Conservation (phyloP, 2,329 filamentous ascomycete species). For the Diplodia scrobiculata region DNA sequence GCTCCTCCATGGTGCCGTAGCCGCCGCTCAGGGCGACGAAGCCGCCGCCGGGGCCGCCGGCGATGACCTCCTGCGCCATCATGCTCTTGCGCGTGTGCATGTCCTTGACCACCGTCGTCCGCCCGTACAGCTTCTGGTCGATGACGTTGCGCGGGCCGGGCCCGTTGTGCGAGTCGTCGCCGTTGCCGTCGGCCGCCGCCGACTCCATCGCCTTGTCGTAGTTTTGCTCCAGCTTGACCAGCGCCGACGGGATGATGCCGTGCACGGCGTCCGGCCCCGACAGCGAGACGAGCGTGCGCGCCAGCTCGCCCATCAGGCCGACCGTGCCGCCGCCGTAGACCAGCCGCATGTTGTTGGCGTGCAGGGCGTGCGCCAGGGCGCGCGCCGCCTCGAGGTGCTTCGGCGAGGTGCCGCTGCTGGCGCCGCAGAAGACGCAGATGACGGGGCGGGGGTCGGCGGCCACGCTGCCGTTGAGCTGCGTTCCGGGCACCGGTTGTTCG, state of each 20-base stretch:
- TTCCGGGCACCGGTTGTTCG: conserved; percentile 23
- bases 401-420: conserved; percentile 71
- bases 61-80: conserved; percentile 73
- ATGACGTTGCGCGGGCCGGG: conserved; percentile 50
- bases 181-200: background rate
- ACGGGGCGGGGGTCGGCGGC: conserved; percentile 56
- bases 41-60: conserved; percentile 77
- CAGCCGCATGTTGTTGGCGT: conserved; percentile 74
- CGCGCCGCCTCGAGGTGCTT: conserved; percentile 77
- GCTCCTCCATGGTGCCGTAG: conserved; percentile 92
- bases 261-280: conserved; percentile 81
- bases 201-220: conserved; percentile 55
- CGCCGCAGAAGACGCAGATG: conserved; percentile 94
- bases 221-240: conserved; percentile 75
- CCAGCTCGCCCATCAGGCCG: conserved; percentile 93
- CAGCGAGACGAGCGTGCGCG: conserved; percentile 79
- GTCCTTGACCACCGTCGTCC: conserved; percentile 84
- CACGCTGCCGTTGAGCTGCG: conserved; percentile 30
- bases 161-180: conserved; percentile 39
- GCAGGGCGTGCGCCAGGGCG: conserved; percentile 71
- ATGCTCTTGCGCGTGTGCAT: conserved; percentile 96
- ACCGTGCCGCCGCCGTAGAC: conserved; percentile 95
- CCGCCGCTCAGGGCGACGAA: conserved; percentile 89
- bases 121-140: conserved; percentile 69
- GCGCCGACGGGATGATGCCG: conserved; percentile 86